A percentile compares a stretch with the other conserved stretches of the same genome.
phyloP scores from a whole-genome alignment of 2,329 filamentous ascomycete genomes.

The Dryadomyces sulphureus region DNA sequence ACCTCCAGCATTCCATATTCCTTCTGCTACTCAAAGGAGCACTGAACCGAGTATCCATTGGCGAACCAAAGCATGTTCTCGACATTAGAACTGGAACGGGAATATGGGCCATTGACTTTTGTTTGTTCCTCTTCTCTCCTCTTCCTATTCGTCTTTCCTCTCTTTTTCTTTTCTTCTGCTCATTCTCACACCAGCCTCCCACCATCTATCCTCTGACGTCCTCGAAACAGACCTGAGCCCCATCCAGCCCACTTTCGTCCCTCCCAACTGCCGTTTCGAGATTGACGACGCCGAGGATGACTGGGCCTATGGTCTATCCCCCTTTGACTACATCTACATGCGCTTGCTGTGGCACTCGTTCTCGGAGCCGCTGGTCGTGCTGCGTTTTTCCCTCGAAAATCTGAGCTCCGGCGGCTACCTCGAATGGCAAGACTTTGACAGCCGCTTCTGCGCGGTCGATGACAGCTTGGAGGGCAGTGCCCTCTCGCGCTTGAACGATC shows the following conservation, averaged over 20 bases:
- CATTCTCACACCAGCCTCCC: conserved; percentile 17
- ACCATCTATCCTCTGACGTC: conserved; percentile 24
- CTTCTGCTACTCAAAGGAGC: conserved; percentile 9
- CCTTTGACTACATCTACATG: conserved; percentile 46
- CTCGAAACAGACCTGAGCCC: conserved; percentile 35
- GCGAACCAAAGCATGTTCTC: conserved; percentile 9
- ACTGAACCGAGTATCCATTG: conserved; percentile 10
- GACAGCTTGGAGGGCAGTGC: conserved; percentile 17
- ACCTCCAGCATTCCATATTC: conserved; percentile 9
- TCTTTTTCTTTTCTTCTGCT: neutral
- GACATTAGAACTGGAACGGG: conserved; percentile 13
- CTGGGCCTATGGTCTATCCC: conserved; percentile 26
- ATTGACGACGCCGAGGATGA: conserved; percentile 44
- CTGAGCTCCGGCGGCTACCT: conserved; percentile 20
- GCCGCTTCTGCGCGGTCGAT: conserved; percentile 18
- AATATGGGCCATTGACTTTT: conserved; percentile 13
- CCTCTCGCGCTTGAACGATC: conserved; percentile 17
- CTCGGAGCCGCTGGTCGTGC: conserved; percentile 5
- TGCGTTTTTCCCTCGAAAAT: conserved; percentile 18
- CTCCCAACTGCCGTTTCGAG: conserved; percentile 48
- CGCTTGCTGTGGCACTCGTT: conserved; percentile 18
- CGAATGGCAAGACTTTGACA: conserved; percentile 21
- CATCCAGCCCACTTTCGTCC: conserved; percentile 36
- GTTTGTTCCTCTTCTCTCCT: conserved; percentile 2
- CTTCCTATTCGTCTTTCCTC: neutral